These are phyloP conservation scores for Ceratocystis variospora DNA, from an alignment of 2,329 filamentous ascomycete species.

Conservation along the genomic window DNA sequence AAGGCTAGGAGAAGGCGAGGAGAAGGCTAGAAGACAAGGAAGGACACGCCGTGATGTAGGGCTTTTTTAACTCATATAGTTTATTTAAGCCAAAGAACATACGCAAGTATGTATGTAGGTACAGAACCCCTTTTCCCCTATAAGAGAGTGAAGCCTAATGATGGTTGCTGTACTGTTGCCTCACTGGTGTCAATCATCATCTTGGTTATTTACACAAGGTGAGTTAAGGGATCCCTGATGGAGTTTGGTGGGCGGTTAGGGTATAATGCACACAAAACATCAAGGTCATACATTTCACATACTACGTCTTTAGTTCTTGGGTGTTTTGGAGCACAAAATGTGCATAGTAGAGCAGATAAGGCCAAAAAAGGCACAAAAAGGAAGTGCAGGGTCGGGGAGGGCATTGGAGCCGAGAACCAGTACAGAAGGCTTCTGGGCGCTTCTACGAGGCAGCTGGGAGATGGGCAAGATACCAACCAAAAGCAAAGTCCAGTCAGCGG, in stretches of 20 bases:
- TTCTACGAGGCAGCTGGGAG: no score
- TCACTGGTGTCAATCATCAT: slow-evolving; percentile 1
- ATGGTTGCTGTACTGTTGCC: background rate
- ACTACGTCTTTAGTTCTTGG: background rate
- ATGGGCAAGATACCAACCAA: no score
- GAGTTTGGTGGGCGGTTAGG: background rate
- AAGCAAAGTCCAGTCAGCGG: no score
- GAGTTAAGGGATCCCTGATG: background rate
- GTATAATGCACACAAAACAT: background rate
- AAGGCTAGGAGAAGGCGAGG: background rate
- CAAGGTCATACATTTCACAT: background rate
- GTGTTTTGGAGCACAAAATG: background rate
- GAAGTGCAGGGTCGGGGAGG: background rate
- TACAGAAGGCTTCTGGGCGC: no score
- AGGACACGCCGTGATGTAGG: background rate
- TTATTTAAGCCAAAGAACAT: no score
- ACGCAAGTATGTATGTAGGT: background rate
- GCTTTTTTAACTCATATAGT: background rate
- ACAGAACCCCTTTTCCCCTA: background rate
- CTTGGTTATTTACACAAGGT: background rate
- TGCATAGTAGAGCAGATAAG: background rate
- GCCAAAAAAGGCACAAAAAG: background rate
- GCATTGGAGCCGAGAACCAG: no score
- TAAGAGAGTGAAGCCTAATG: background rate
- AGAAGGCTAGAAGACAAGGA: background rate